Evolutionary conservation across 2,329 filamentous ascomycete species (phyloP).

Genomic region (Camillea tinctor): DNA sequence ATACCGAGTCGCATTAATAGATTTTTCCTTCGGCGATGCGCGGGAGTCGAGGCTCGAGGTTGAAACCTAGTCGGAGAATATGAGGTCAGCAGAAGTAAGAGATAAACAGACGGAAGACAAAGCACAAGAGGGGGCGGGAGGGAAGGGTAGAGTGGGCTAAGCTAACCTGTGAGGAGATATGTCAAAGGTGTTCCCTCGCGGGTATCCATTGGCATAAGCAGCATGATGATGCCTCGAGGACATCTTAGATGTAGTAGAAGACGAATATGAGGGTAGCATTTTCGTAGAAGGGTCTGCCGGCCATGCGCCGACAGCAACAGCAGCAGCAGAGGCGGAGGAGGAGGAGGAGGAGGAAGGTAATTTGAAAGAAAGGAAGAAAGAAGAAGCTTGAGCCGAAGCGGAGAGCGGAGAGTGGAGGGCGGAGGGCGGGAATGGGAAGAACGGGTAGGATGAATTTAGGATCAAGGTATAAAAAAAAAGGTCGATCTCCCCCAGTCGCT

Average conservation of each 20-base stretch:
- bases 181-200: conserved; percentile 74
- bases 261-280: conserved; percentile 62
- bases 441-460: neutral
- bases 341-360: neutral
- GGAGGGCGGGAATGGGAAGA: conserved; percentile 1
- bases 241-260: conserved; percentile 58
- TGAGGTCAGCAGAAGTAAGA: conserved; percentile 17
- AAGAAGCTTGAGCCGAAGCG: neutral
- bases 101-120: conserved; percentile 4
- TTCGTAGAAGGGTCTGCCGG: conserved; percentile 24
- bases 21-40: conserved; percentile 70
- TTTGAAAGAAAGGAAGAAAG: conserved; percentile 11
- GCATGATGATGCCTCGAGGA: conserved; percentile 79
- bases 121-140: conserved; percentile 29
- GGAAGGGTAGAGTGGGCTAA: conserved; percentile 37
- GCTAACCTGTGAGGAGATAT: conserved; percentile 83
- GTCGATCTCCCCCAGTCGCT: conserved; percentile 14
- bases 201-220: conserved; percentile 83
- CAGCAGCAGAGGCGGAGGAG: neutral
- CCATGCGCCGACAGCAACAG: conserved; percentile 4
- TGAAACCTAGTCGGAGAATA: conserved; percentile 66
- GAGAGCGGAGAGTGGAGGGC: neutral
- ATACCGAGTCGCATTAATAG: conserved; percentile 68
- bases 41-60: conserved; percentile 71
- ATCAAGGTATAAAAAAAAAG: conserved; percentile 9